Conservation (phyloP, 805 yeast species). For the Kodamaea fukazawae region DNA sequence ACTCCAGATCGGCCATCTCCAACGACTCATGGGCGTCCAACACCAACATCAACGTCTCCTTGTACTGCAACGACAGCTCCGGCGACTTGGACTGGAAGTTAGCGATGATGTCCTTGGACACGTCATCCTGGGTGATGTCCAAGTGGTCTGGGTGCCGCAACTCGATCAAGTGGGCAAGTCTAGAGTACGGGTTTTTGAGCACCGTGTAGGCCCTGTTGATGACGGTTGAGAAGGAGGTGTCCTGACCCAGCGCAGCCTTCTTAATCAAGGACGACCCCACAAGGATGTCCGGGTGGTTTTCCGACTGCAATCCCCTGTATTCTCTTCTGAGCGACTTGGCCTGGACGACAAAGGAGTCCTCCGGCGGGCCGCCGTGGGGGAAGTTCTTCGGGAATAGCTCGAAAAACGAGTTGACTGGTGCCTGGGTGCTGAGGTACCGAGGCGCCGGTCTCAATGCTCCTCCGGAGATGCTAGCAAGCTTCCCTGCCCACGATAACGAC, state of each 20-base stretch:
- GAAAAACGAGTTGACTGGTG: constrained; percentile 40
- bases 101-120: constrained; percentile 40
- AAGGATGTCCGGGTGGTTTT: constrained; percentile 76
- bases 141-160: constrained; percentile 35
- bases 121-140: constrained; percentile 61
- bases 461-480: no score
- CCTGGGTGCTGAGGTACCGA: constrained; percentile 3
- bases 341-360: constrained; percentile 58
- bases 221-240: constrained; percentile 44
- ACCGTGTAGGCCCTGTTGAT: constrained; percentile 79
- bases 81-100: constrained; percentile 34
- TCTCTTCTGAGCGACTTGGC: constrained; percentile 62
- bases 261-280: constrained; percentile 23
- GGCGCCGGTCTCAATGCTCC: neutral
- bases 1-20: constrained; percentile 59
- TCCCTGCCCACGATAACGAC: no score
- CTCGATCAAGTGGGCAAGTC: constrained; percentile 44
- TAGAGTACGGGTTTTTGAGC: constrained; percentile 61
- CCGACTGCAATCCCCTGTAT: constrained; percentile 68
- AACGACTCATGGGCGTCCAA: constrained; percentile 82
- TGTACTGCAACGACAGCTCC: constrained; percentile 39
- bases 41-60: constrained; percentile 66
- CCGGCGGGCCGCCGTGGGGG: constrained; percentile 62
- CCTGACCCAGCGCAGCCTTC: constrained; percentile 6
- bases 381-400: constrained; percentile 73